Evolutionary conservation across 1,139 yeast species (phyloP), one percentile per base, ranked within the genome.

Genomic region (Geotrichum macrosporum): DNA sequence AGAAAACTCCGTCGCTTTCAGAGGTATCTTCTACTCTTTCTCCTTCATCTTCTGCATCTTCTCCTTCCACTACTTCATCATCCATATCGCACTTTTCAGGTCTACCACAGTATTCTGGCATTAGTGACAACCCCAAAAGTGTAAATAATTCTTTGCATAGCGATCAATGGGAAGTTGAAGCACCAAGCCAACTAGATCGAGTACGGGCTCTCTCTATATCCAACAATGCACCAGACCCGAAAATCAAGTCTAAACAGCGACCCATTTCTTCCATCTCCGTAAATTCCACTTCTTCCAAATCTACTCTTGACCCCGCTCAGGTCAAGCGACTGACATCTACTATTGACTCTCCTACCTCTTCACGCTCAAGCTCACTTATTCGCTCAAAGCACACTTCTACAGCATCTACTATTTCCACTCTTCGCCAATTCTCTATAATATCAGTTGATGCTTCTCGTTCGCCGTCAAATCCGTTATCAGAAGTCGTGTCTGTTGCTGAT

Each of bases 1-100:
- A 37, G n/a, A 44, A 56, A 59, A 5, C 63, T 55, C 48, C 63
- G 59, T 50, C 62, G 58, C 48, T 41, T 58, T 31, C 57, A 55
- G 45, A 58, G 45, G 44, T 40, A 21, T 22, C 49, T n/a, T 42
- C 44, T 19, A 41, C 44, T 8, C 34, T 43, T 10, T 43, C 54
- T 22, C 44, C 42, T 9, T 35, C 47, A 10, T 31, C 50, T 13
- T 41, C 50, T 15, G n/a, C n/a, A n/a, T n/a, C n/a, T n/a, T n/a
- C n/a, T n/a, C 34, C 50, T 6, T 18, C 39, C 6, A 33, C 50
- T 5, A 36, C 46, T 16, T 48, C 54, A 18, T 51, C 46, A 27
- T 37, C 48, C 16, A 52, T 51, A 42, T 49, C 55, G 15, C 56
- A 56, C 9, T 30, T 5, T 6, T 35, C 38, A 19, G 38, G 38